Base-by-base conservation (phyloP, 2,329 filamentous ascomycete species). In the Ceratocystiopsis sp. region DNA sequence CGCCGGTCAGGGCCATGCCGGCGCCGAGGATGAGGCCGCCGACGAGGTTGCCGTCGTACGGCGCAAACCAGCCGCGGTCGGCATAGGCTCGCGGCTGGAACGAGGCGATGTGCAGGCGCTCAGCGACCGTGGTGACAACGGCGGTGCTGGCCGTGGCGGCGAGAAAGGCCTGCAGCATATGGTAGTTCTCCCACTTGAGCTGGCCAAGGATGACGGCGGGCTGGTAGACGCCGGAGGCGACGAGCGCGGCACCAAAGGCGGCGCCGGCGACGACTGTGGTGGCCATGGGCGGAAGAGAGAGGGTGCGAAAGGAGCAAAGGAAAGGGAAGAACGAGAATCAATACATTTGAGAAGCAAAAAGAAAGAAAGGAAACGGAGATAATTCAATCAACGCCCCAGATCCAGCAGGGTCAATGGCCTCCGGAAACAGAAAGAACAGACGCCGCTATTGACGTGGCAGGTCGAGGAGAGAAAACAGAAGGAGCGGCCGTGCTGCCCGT, bases 1-100 rank as follows among this genome's bases (percentile, higher is more conserved):
- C 70, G 10, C 75, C 76, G 0, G 75, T 70, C 15, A 80, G 59
- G 7, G 73, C 67, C 76, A 82, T 80, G 44, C 78, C 78, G n/a
- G 68, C 55, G 34, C 78, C 78, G 21, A 79, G 66, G 3, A 80
- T 57, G 15, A 64, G 53, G 5, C 78, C 78, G 44, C 78, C 78
- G 49, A 80, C 50, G 39, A 80, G 57, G 54, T 83, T 82, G 44
- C 75, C 78, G 51, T 80, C 76, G 51, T 75, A 75, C 16, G 57
- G 53, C 10, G 61, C 60, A 49, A 75, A 67, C 51, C 76, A 59
- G 42, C 66, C 68, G 21, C 76, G 53, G 7, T 67, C 62, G 1
- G 73, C 69, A 33, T 66, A 66, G 45, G 60, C 57, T 11, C 73
- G 69, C 0, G 71, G 68, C 2, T 58, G 58, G 13, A 71, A 58